Evolutionary conservation across 441 rosid genomes (phyloP).

Genomic region (Gossypium trilobum): DNA sequence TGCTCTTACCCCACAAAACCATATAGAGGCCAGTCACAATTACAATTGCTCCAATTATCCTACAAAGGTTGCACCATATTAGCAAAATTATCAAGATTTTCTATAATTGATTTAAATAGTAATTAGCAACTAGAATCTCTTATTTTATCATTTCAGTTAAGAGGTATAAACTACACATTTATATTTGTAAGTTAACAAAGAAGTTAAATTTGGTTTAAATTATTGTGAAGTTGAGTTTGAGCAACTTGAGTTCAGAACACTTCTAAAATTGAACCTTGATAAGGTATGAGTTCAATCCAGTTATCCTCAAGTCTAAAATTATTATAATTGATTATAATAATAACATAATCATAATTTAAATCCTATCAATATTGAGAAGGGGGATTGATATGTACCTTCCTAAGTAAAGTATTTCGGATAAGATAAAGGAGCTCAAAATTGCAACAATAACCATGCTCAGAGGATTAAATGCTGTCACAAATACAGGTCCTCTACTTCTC

Average conservation of each 20-base stretch:
- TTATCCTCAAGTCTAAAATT: no score
- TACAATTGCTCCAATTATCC: constrained; percentile 35
- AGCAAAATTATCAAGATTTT: neutral
- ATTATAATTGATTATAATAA: no score
- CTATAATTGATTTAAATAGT: neutral
- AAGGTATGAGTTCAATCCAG: no score
- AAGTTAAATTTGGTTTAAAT: no score
- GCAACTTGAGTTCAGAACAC: no score
- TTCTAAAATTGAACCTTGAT: no score
- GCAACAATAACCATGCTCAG: constrained; percentile 32
- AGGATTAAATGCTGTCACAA: constrained; percentile 37
- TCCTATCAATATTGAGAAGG: neutral
- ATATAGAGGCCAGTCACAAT: constrained; percentile 33
- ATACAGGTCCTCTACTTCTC: constrained; percentile 36
- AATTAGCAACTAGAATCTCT: neutral
- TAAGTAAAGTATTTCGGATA: constrained; percentile 25
- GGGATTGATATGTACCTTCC: constrained; percentile 28
- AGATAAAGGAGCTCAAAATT: constrained; percentile 26
- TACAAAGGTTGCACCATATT: neutral
- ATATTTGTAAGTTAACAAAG: no score
- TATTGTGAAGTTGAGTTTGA: no score
- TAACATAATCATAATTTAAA: no score
- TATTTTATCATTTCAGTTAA: no score
- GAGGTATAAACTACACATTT: no score
- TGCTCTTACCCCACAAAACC: constrained; percentile 42